Evolutionary conservation across 805 yeast genomes (phyloP).

Genomic region (Pichia kluyveri): DNA sequence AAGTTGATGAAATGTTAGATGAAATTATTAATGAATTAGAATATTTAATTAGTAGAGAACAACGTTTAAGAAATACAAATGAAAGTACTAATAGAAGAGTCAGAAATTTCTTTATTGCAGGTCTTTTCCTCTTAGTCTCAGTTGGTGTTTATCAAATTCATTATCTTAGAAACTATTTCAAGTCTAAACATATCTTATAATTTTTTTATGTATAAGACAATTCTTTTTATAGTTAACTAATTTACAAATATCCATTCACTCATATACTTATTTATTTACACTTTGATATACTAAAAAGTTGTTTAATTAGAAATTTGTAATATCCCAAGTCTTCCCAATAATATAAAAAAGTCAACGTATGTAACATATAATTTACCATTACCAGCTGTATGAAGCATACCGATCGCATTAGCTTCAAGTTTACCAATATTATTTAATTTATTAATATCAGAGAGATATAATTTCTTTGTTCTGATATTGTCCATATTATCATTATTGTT

Average conservation of each 20-base stretch:
- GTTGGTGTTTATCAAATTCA: slow-evolving; percentile 90
- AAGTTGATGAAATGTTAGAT: slow-evolving; percentile 74
- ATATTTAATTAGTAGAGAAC: slow-evolving; percentile 83
- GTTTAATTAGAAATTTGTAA: not conserved
- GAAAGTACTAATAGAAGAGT: slow-evolving; percentile 94
- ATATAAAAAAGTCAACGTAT: slow-evolving; percentile 38
- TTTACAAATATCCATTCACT: not conserved
- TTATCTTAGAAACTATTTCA: slow-evolving; percentile 88
- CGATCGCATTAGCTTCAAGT: slow-evolving; percentile 26
- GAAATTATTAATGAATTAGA: slow-evolving; percentile 75
- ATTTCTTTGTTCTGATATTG: slow-evolving; percentile 5
- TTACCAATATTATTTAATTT: slow-evolving; percentile 21
- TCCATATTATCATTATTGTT: too few species aligned
- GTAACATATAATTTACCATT: slow-evolving; percentile 29
- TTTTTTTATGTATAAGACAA: not conserved
- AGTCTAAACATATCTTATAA: slow-evolving; percentile 68
- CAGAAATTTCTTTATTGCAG: slow-evolving; percentile 69
- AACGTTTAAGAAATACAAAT: slow-evolving; percentile 89
- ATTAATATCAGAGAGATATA: slow-evolving; percentile 32
- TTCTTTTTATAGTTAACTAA: not conserved
- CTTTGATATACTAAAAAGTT: too few species aligned
- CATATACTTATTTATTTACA: too few species aligned
- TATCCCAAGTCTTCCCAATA: slow-evolving; percentile 24
- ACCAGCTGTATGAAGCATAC: slow-evolving; percentile 36
- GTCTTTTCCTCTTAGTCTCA: slow-evolving; percentile 59